phyloP scores from a whole-genome alignment of 768 basidiomycete species.

The Naganishia friedmannii region DNA sequence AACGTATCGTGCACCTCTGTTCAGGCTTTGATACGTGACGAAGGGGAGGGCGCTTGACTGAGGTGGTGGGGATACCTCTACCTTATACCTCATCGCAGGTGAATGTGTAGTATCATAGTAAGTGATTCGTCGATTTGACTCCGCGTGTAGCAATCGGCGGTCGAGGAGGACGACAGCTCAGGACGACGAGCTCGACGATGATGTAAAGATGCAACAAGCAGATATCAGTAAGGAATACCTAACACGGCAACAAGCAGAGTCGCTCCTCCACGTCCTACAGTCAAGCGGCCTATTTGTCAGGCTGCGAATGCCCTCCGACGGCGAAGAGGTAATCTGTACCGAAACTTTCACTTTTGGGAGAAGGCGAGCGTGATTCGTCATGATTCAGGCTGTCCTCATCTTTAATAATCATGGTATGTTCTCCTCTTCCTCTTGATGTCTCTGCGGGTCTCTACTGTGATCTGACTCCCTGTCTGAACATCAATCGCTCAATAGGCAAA shows the following conservation, averaged over 20 bases:
- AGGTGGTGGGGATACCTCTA: no score
- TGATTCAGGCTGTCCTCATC: constrained; percentile 56
- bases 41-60: no score
- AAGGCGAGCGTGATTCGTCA: constrained; percentile 31
- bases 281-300: background rate
- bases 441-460: background rate
- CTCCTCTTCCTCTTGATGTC: constrained; percentile 63
- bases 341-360: background rate
- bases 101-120: no score
- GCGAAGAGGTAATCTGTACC: background rate
- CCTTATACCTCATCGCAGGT: no score
- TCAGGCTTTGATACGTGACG: no score
- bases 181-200: background rate
- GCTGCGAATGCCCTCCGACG: background rate
- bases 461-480: no score
- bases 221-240: no score
- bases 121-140: no score
- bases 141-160: constrained; percentile 21
- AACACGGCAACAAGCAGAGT: no score
- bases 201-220: no score
- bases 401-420: constrained; percentile 88
- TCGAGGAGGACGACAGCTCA: background rate
- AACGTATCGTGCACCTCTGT: no score
- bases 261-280: no score
- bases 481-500: constrained; percentile 57